Conservation (phyloP, 2,329 filamentous ascomycete species). For the Diaporthe sp. region DNA sequence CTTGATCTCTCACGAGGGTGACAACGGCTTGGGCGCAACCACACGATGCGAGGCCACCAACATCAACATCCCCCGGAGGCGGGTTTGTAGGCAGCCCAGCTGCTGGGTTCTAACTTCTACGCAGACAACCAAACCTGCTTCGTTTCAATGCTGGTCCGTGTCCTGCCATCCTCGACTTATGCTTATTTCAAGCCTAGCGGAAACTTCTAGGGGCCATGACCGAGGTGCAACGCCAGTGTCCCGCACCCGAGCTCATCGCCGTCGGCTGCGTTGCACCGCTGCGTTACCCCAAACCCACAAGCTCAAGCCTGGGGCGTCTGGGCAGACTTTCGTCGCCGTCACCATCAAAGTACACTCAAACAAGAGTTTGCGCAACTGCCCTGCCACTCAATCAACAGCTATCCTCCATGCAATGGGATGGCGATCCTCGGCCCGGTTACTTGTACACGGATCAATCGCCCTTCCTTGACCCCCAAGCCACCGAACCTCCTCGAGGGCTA, state of each 20-base stretch:
- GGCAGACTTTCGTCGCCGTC: neutral
- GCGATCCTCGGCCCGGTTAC: neutral
- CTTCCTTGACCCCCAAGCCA: too few relatives aligned
- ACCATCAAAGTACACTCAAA: neutral
- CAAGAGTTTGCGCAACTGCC: neutral
- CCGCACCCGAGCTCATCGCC: neutral
- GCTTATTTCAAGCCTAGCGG: neutral
- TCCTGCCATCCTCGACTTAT: neutral
- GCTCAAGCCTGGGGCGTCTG: neutral
- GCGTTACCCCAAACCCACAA: neutral
- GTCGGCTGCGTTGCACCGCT: neutral
- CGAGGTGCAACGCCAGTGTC: neutral
- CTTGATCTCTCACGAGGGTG: neutral
- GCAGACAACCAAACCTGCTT: neutral
- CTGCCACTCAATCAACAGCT: neutral
- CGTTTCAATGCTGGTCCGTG: constrained; percentile 2
- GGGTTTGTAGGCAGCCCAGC: neutral
- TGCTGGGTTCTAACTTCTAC: neutral
- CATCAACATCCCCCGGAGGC: neutral
- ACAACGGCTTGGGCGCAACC: neutral
- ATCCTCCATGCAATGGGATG: neutral
- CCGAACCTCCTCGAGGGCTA: neutral
- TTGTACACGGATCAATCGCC: neutral
- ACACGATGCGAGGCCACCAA: neutral
- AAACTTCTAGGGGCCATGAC: neutral